A percentile compares a stretch with the other conserved stretches of the same genome.
Conservation (phyloP, 176 grass and related monocot species). For the Bonia amplexicaulis region DNA sequence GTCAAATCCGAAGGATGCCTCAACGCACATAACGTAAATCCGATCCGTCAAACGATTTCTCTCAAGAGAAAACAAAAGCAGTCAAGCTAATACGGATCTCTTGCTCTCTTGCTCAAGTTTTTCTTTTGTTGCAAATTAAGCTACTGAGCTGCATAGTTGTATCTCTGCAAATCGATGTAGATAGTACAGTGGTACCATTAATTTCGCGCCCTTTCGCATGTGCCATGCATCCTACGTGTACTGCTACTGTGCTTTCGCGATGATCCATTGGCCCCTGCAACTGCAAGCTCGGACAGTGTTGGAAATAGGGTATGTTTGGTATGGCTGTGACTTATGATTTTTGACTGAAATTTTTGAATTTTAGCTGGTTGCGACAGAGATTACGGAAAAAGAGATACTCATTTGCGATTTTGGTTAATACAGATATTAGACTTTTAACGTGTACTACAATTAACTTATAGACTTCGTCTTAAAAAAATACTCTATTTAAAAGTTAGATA, state of each 20-base stretch:
- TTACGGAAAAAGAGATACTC: no score
- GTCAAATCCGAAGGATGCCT: not conserved
- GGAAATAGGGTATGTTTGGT: no score
- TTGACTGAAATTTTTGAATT: no score
- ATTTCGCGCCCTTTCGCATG: not conserved
- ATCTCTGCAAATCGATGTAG: not conserved
- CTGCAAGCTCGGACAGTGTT: not conserved
- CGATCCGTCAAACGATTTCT: constrained; percentile 1
- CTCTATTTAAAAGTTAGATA: no score
- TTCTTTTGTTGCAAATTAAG: not conserved
- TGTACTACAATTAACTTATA: no score
- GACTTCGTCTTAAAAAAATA: no score
- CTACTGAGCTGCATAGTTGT: not conserved
- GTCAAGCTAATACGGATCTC: not conserved
- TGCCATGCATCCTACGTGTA: not conserved
- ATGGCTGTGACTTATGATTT: no score
- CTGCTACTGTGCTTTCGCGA: not conserved
- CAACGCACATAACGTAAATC: not conserved
- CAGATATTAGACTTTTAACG: no score
- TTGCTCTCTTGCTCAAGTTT: not conserved
- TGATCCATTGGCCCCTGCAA: not conserved
- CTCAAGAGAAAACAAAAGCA: not conserved
- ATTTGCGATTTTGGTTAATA: no score
- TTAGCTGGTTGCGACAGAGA: no score
- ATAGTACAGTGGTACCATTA: not conserved